A percentile compares a stretch with the other conserved stretches of the same genome.
Conservation (phyloP, 1,139 yeast genomes). For the Pneumocystis carinii region DNA sequence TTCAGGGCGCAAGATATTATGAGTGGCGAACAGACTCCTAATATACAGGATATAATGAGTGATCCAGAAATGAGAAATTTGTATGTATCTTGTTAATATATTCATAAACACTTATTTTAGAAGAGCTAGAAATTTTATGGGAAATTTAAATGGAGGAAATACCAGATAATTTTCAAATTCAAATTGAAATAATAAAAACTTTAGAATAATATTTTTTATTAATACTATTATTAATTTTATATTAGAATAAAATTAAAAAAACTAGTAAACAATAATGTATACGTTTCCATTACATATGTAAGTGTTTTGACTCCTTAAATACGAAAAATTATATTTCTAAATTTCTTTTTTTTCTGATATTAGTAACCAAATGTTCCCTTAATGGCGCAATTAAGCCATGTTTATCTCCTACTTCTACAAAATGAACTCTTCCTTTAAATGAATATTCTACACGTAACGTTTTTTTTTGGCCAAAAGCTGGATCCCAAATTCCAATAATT, state of each 20-base stretch:
- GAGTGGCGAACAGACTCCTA: slow-evolving; percentile 23
- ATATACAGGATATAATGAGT: slow-evolving; percentile 8
- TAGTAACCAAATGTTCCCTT: background rate
- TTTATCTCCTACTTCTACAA: slow-evolving; percentile 9
- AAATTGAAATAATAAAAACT: background rate
- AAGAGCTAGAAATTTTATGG: slow-evolving; percentile 7
- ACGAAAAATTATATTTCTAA: background rate
- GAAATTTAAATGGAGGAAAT: slow-evolving; percentile 9
- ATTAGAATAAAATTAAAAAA: background rate
- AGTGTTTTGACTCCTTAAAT: background rate
- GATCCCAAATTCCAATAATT: slow-evolving; percentile 10
- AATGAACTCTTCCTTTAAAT: slow-evolving; percentile 7
- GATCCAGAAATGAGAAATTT: slow-evolving; percentile 13
- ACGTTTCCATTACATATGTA: background rate
- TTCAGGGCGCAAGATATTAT: slow-evolving; percentile 8
- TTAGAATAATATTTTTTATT: background rate
- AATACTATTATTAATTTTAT: background rate
- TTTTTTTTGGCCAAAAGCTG: slow-evolving; percentile 11
- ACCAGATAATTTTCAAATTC: background rate
- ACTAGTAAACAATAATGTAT: background rate
- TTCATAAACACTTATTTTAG: background rate
- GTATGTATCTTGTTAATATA: background rate
- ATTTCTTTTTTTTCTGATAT: background rate
- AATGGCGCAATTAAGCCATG: slow-evolving; percentile 7
- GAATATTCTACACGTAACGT: slow-evolving; percentile 5